phyloP scores from a whole-genome alignment of 2,329 filamentous ascomycete species.

The Fusarium nisikadoi region DNA sequence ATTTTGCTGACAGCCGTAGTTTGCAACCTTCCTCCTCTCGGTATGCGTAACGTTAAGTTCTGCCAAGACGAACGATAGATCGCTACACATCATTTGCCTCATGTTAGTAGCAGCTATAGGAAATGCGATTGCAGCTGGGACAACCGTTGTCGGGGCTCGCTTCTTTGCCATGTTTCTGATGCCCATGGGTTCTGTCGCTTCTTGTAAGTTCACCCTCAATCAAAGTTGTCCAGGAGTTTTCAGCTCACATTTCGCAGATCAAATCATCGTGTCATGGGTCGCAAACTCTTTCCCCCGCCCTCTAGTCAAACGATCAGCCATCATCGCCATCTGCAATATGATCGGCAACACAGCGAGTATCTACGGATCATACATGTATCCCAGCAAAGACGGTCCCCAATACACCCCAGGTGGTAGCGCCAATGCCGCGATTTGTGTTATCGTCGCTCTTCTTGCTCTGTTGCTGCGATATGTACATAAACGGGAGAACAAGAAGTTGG shows the following conservation, averaged over 20 bases:
- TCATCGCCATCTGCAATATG: conserved; percentile 74
- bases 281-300: conserved; percentile 78
- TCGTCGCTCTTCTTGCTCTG: conserved; percentile 66
- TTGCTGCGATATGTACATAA: conserved; percentile 63
- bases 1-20: conserved; percentile 39
- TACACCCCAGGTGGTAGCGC: conserved; percentile 66
- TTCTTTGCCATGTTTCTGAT: conserved; percentile 74
- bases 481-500: conserved; percentile 70
- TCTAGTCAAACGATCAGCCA: conserved; percentile 71
- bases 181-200: conserved; percentile 63
- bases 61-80: conserved; percentile 64
- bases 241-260: conserved; percentile 43
- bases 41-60: conserved; percentile 66
- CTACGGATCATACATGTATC: conserved; percentile 61
- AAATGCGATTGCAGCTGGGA: conserved; percentile 65
- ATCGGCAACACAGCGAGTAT: conserved; percentile 69
- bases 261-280: conserved; percentile 73
- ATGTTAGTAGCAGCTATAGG: conserved; percentile 64
- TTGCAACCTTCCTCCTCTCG: conserved; percentile 63
- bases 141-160: conserved; percentile 60
- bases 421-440: conserved; percentile 70
- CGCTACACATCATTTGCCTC: conserved; percentile 64
- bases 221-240: fast-evolving
- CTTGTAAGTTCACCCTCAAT: conserved; percentile 49
- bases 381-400: conserved; percentile 52